phyloP scores from a whole-genome alignment of 1,284 basidiomycete genomes.

The Ceratobasidium sp. region DNA sequence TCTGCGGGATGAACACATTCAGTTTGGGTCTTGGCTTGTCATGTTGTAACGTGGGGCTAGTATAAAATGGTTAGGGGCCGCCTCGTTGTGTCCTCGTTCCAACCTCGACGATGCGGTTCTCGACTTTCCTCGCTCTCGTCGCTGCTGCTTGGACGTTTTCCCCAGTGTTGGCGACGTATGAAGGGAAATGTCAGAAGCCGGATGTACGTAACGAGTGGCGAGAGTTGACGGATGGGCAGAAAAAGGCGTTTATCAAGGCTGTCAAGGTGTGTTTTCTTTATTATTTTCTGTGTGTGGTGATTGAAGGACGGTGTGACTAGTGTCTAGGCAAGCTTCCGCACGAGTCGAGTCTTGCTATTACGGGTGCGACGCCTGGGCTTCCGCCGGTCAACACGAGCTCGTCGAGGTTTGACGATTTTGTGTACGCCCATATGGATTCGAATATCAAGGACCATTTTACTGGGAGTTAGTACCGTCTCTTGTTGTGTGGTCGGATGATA shows the following conservation, averaged over 20 bases:
- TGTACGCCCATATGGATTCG: constrained; percentile 46
- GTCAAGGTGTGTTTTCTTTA: constrained; percentile 41
- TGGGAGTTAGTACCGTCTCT: constrained; percentile 2
- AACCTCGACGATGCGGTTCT: not conserved
- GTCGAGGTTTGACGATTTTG: constrained; percentile 45
- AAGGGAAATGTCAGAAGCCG: not conserved
- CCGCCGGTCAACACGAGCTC: constrained; percentile 20
- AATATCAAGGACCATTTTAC: constrained; percentile 36
- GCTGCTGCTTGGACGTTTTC: not conserved
- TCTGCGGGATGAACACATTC: too few relatives aligned
- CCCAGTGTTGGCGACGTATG: not conserved
- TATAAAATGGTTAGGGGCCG: too few relatives aligned
- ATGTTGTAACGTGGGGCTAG: too few relatives aligned
- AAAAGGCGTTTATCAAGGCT: constrained; percentile 41
- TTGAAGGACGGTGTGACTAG: not conserved
- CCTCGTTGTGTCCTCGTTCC: not conserved
- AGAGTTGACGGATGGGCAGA: not conserved
- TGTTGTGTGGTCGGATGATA: not conserved
- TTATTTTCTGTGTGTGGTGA: not conserved
- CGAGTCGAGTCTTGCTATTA: constrained; percentile 2
- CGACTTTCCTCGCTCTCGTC: not conserved
- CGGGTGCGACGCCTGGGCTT: constrained; percentile 30
- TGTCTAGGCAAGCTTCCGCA: constrained; percentile 42
- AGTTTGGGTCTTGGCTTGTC: too few relatives aligned
- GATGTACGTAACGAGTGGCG: constrained; percentile 37